A percentile compares a stretch with the other conserved stretches of the same genome.
Evolutionary conservation across 2,329 filamentous ascomycete species (phyloP).

Genomic region (Venturiaceae sp.): DNA sequence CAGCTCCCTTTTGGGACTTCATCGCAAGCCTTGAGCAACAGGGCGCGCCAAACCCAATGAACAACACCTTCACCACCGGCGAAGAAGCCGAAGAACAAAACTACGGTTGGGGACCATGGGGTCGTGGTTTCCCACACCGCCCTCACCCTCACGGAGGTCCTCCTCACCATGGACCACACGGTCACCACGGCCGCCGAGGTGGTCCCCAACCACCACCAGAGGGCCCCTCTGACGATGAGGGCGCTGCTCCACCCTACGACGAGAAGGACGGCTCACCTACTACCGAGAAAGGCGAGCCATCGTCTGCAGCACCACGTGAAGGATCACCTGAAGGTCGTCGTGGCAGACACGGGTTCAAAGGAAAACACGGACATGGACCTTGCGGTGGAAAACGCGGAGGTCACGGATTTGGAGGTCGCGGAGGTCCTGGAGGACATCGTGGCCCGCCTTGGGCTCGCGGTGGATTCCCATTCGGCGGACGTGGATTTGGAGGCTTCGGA

Average conservation of each 20-base stretch:
- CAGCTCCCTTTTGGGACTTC: slow-evolving; percentile 47
- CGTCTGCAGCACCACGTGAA: not conserved
- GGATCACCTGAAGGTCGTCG: not conserved
- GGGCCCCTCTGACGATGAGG: slow-evolving; percentile 8
- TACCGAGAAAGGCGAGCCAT: slow-evolving; percentile 7
- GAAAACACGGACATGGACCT: slow-evolving; percentile 2
- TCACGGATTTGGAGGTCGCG: slow-evolving; percentile 6
- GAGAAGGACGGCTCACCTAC: slow-evolving; percentile 4
- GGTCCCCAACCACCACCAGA: slow-evolving; percentile 17
- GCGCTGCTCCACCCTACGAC: slow-evolving; percentile 5
- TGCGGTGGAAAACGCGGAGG: slow-evolving; percentile 13
- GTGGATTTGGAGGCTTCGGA: slow-evolving; percentile 11
- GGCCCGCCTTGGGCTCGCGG: slow-evolving; percentile 8
- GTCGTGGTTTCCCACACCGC: slow-evolving; percentile 11
- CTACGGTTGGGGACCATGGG: slow-evolving; percentile 20
- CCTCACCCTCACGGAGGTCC: slow-evolving; percentile 8
- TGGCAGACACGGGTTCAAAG: not conserved
- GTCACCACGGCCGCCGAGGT: slow-evolving; percentile 15
- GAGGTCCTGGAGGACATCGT: slow-evolving; percentile 8
- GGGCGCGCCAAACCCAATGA: slow-evolving; percentile 30
- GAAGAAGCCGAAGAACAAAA: slow-evolving; percentile 16
- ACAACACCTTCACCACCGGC: slow-evolving; percentile 9
- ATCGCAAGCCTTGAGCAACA: slow-evolving; percentile 39
- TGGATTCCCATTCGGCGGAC: slow-evolving; percentile 5
- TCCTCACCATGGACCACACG: slow-evolving; percentile 10